Base-by-base conservation (phyloP, 2,329 filamentous ascomycete species). In the Pseudogymnoascus sp. region DNA sequence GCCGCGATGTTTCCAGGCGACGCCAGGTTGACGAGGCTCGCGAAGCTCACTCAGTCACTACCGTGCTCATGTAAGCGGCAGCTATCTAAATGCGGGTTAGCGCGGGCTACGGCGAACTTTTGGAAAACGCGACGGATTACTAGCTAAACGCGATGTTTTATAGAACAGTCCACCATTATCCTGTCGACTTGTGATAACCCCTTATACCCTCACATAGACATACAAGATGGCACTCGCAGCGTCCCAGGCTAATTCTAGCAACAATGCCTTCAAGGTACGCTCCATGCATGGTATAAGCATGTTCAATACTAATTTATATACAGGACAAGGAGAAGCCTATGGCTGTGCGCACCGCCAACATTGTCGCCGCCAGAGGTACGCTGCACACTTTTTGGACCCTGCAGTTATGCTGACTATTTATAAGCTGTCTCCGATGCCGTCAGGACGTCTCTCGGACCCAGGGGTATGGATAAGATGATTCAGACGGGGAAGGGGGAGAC, bases 241-340 rank as follows among this genome's bases (percentile, higher is more conserved):
- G 69, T 64, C 70, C 64, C 63, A 68, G 40, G 70, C 64, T 68
- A 79, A 78, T 73, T 78, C 79, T 70, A 80, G 79, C 75, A 88
- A 87, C 79, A 82, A 80, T 75, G 81, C 86, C 68, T 90, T 90
- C 81, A 88, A 86, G 77, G 85, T 86, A 72, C 63, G 74, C 31
- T 26, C 56, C 65, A 42, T 63, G 61, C 46, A 46, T 68, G 64
- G 64, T 67, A 64, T 50, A 64, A 65, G 67, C 60, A 59, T 53
- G 62, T 44, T 65, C 67, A 40, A 63, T 59, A 66, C 69, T 72
- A 70, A 73, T 63, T 13, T 50, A 60, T 68, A 61, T 70, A 60
- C 70, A 88, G 86, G 85, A 88, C 75, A 99, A 97, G 86, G 95
- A 97, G 82, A 99, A 99, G 91, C 95, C 95, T 70, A 88, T 95